Conservation (phyloP, 1,284 basidiomycete species). For the Psilocybe mexicana region DNA sequence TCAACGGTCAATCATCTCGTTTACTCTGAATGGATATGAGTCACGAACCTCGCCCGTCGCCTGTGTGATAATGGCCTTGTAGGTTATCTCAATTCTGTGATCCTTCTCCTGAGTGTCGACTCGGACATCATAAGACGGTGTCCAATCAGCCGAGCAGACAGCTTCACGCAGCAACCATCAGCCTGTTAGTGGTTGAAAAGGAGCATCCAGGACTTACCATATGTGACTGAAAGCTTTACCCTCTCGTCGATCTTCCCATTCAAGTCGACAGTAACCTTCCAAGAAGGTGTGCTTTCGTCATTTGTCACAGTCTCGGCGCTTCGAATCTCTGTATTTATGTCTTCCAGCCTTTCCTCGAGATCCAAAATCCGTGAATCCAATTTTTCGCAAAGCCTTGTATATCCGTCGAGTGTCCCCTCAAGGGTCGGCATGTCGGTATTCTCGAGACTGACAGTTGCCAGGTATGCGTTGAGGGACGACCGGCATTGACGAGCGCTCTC, state of each 20-base stretch:
- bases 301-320: not conserved
- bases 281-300: not conserved
- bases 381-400: constrained; percentile 6
- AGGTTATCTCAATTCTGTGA: constrained; percentile 26
- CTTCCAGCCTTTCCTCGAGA: constrained; percentile 10
- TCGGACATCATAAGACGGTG: constrained; percentile 31
- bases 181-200: not conserved
- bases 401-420: constrained; percentile 1
- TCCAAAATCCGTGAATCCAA: constrained; percentile 12
- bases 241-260: constrained; percentile 9
- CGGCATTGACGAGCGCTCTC: constrained; percentile 20
- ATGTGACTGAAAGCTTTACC: constrained; percentile 15
- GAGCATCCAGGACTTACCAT: constrained; percentile 8
- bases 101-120: constrained; percentile 29
- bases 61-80: constrained; percentile 27
- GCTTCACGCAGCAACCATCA: constrained; percentile 12
- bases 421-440: constrained; percentile 9
- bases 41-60: constrained; percentile 20
- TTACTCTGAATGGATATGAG: too few relatives aligned
- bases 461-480: constrained; percentile 24
- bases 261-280: constrained; percentile 11
- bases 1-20: not conserved
- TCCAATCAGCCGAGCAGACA: constrained; percentile 30
- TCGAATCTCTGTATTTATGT: not conserved
- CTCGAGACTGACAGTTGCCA: constrained; percentile 23